Evolutionary conservation across 768 basidiomycete species (phyloP).

Genomic region (Russula olivacea): DNA sequence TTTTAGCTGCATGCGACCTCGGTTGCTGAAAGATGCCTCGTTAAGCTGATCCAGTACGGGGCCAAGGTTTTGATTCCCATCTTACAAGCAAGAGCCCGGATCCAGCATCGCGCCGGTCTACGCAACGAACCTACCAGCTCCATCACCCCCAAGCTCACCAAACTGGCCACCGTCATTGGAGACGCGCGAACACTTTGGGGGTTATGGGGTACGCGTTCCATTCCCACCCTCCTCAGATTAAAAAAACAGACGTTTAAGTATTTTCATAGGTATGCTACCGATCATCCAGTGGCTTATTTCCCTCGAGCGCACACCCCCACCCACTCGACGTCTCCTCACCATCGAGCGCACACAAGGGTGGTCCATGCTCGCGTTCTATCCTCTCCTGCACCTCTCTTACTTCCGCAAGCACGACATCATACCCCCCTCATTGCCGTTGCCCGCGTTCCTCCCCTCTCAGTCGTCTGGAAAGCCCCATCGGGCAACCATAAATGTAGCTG

Average conservation of each 20-base stretch:
- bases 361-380: constrained; percentile 75
- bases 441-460: constrained; percentile 29
- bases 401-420: constrained; percentile 56
- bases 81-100: constrained; percentile 57
- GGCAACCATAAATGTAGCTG: constrained; percentile 42
- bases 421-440: constrained; percentile 47
- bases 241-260: neutral
- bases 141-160: constrained; percentile 47
- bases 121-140: constrained; percentile 47
- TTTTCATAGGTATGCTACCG: constrained; percentile 56
- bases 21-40: neutral
- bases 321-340: constrained; percentile 62
- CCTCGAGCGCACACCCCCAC: constrained; percentile 63
- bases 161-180: constrained; percentile 49
- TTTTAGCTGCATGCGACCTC: neutral
- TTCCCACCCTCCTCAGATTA: neutral
- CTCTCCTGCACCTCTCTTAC: constrained; percentile 71
- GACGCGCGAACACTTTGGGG: constrained; percentile 72
- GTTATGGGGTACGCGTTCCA: constrained; percentile 61
- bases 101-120: constrained; percentile 62
- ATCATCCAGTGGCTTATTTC: constrained; percentile 77
- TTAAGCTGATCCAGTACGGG: constrained; percentile 65
- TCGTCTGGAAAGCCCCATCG: constrained; percentile 31
- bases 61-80: constrained; percentile 65
- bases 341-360: constrained; percentile 78